phyloP scores from a whole-genome alignment of 75 land plant genomes.

The Pinus tabuliformis region DNA sequence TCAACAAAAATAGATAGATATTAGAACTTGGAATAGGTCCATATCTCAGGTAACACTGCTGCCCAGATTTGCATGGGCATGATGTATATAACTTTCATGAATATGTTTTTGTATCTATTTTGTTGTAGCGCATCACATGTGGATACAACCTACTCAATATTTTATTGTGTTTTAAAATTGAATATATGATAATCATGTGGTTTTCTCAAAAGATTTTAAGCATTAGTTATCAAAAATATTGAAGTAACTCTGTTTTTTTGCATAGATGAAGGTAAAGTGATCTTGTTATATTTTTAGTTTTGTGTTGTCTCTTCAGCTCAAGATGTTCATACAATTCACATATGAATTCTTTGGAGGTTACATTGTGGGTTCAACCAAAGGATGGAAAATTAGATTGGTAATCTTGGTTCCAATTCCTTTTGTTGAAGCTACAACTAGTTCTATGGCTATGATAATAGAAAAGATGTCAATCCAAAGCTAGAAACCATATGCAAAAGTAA shows the following conservation, averaged over 20 bases:
- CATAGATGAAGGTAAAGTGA: no score
- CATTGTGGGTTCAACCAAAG: conserved; percentile 56
- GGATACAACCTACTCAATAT: no score
- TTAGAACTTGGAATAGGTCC: no score
- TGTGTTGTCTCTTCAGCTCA: conserved; percentile 43
- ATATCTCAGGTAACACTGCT: no score
- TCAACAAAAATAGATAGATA: no score
- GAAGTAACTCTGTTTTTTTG: background rate
- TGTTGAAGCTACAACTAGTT: conserved; percentile 40
- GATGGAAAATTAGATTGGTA: conserved; percentile 72
- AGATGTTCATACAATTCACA: conserved; percentile 61
- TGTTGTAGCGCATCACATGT: no score
- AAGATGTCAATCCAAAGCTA: conserved; percentile 51
- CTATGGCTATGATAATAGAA: conserved; percentile 45
- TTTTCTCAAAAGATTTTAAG: no score
- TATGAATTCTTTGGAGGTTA: conserved; percentile 68
- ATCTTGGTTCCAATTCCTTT: conserved; percentile 48
- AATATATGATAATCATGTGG: no score
- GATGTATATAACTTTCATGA: no score
- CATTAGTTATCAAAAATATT: background rate
- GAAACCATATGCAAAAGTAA: conserved; percentile 72
- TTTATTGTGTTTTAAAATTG: no score
- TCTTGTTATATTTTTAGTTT: background rate
- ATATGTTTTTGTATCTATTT: no score
- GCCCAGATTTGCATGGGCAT: no score